These are phyloP conservation scores for Elaeagnus macrophylla DNA, from an alignment of 306 rosid genomes.

Conservation along the genomic window DNA sequence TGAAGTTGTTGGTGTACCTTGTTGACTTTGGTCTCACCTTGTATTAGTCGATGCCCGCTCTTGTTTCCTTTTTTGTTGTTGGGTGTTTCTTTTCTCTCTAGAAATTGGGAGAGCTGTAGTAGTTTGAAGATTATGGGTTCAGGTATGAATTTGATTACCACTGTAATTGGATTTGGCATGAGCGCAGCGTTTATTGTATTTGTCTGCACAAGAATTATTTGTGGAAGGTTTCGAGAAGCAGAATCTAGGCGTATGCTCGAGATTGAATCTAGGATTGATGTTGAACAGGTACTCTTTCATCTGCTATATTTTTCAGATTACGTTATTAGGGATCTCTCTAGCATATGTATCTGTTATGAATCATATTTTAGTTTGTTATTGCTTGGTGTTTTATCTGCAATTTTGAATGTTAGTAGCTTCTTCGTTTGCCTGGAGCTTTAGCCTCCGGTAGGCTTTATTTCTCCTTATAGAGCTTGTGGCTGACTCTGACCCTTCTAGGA, in stretches of 20 bases:
- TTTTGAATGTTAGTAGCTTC: constrained; percentile 1
- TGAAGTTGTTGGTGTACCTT: constrained; percentile 21
- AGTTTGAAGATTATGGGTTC: constrained; percentile 31
- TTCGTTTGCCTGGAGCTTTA: neutral
- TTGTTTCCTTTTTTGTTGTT: constrained; percentile 1
- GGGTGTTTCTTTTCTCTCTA: constrained; percentile 9
- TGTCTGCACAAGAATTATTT: constrained; percentile 87
- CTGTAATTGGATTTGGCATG: constrained; percentile 82
- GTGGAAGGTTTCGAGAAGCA: constrained; percentile 58
- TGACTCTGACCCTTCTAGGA: neutral
- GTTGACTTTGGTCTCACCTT: constrained; percentile 5
- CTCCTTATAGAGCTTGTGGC: neutral
- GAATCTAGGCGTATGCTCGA: constrained; percentile 47
- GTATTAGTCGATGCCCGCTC: neutral
- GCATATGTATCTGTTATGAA: neutral
- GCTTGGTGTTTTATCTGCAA: neutral
- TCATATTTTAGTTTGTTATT: neutral
- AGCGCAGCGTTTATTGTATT: constrained; percentile 92
- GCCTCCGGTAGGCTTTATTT: neutral
- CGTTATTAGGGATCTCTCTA: constrained; percentile 5
- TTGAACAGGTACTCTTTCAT: constrained; percentile 53
- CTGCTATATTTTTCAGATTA: constrained; percentile 1
- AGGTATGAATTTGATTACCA: constrained; percentile 56
- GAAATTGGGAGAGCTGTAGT: constrained; percentile 15
- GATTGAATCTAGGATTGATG: constrained; percentile 55